Conservation (phyloP, 768 basidiomycete genomes). For the Mycena alexandri region DNA sequence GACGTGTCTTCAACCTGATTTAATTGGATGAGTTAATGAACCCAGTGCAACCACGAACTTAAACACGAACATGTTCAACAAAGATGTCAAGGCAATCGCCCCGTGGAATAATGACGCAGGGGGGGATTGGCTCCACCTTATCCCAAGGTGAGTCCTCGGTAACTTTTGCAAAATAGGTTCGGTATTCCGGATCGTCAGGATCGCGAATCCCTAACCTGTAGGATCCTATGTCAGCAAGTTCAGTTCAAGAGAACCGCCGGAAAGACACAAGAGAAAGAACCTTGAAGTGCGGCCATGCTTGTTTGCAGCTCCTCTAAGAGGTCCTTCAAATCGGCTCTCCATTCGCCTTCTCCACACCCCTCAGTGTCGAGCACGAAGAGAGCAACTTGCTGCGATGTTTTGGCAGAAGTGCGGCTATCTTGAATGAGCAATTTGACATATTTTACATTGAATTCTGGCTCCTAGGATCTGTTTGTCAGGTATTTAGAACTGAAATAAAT, state of each 20-base stretch:
- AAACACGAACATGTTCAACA: not conserved
- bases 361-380: not conserved
- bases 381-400: not conserved
- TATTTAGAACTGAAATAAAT: not conserved
- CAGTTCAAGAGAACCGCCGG: no score
- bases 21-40: not conserved
- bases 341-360: not conserved
- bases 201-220: not conserved
- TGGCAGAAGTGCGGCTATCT: not conserved
- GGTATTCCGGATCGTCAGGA: not conserved
- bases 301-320: not conserved
- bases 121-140: not conserved
- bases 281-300: not conserved
- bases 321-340: conserved; percentile 1
- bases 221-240: no score
- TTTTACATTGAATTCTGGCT: not conserved
- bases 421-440: conserved; percentile 2
- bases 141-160: not conserved
- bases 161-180: not conserved
- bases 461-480: no score
- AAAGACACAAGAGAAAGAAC: not conserved
- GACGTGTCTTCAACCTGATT: not conserved
- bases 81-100: not conserved
- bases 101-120: not conserved
- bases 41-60: not conserved